Evolutionary conservation across 164 flowering plant species (phyloP).

Genomic region (Piper betle): DNA sequence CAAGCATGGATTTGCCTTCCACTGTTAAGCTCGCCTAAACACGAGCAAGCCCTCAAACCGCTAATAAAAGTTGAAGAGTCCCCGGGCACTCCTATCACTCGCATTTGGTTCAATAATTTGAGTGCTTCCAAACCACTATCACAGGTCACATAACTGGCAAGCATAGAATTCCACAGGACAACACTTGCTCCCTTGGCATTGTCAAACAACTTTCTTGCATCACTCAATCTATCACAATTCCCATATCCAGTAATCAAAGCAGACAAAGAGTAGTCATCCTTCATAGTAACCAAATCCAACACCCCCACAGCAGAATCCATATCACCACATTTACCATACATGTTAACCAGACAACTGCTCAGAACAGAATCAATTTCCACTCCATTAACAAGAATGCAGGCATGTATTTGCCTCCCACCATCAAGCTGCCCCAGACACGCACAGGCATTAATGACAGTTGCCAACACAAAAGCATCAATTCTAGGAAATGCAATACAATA

Average conservation of each 20-base stretch:
- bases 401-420: too few relatives aligned
- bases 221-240: slow-evolving; percentile 40
- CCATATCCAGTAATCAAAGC: slow-evolving; percentile 68
- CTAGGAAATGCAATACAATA: too few relatives aligned
- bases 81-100: slow-evolving; percentile 21
- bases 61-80: slow-evolving; percentile 46
- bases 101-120: slow-evolving; percentile 30
- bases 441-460: too few relatives aligned
- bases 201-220: slow-evolving; percentile 43
- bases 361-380: too few relatives aligned
- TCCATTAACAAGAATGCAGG: too few relatives aligned
- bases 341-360: slow-evolving; percentile 49
- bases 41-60: slow-evolving; percentile 44
- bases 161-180: slow-evolving; percentile 68
- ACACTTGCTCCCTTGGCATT: slow-evolving; percentile 20
- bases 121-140: slow-evolving; percentile 37
- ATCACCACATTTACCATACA: slow-evolving; percentile 22
- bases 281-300: slow-evolving; percentile 25
- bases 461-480: too few relatives aligned
- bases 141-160: slow-evolving; percentile 41
- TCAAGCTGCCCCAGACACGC: too few relatives aligned
- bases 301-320: slow-evolving; percentile 30
- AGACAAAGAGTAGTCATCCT: slow-evolving; percentile 57
- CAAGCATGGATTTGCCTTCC: slow-evolving; percentile 44
- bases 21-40: slow-evolving; percentile 16